Conservation (phyloP, 2,329 filamentous ascomycete species). For the Botrytis tulipae region DNA sequence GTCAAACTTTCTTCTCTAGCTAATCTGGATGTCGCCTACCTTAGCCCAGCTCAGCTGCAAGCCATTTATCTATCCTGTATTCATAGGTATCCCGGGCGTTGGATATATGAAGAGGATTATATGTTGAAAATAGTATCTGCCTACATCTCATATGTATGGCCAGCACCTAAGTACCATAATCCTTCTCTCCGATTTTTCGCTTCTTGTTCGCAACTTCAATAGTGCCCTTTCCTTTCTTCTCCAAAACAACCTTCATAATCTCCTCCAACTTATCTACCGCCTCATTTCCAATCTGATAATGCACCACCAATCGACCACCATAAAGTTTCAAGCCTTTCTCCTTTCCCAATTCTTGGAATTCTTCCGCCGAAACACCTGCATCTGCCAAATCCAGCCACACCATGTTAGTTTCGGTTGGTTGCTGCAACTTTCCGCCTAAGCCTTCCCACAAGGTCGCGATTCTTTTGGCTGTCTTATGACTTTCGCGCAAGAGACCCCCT, state of each 20-base stretch:
- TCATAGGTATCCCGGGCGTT: background rate
- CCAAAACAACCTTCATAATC: constrained; percentile 44
- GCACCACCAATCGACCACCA: constrained; percentile 62
- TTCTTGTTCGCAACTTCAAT: constrained; percentile 21
- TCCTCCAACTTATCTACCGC: constrained; percentile 50
- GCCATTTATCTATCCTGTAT: background rate
- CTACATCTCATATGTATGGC: background rate
- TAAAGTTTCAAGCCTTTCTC: constrained; percentile 56
- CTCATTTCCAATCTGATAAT: constrained; percentile 67
- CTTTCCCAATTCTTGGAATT: constrained; percentile 54
- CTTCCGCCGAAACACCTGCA: constrained; percentile 50
- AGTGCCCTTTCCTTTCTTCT: constrained; percentile 22
- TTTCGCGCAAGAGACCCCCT: constrained; percentile 58
- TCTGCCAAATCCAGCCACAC: constrained; percentile 66
- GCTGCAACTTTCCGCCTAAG: constrained; percentile 58
- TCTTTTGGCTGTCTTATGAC: constrained; percentile 61
- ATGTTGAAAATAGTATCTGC: background rate
- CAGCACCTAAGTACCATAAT: constrained; percentile 35
- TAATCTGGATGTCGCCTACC: background rate
- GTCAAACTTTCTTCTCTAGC: background rate
- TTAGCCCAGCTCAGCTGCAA: too few relatives aligned
- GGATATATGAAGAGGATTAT: background rate
- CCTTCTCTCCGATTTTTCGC: constrained; percentile 33
- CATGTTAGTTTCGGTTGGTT: constrained; percentile 71
- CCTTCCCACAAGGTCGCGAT: constrained; percentile 60